Percentiles rank a stretch among this genome's conserved stretches.
These are phyloP conservation scores for Xerocomus spinulosus DNA, from an alignment of 768 basidiomycete species.

Conservation along the genomic window DNA sequence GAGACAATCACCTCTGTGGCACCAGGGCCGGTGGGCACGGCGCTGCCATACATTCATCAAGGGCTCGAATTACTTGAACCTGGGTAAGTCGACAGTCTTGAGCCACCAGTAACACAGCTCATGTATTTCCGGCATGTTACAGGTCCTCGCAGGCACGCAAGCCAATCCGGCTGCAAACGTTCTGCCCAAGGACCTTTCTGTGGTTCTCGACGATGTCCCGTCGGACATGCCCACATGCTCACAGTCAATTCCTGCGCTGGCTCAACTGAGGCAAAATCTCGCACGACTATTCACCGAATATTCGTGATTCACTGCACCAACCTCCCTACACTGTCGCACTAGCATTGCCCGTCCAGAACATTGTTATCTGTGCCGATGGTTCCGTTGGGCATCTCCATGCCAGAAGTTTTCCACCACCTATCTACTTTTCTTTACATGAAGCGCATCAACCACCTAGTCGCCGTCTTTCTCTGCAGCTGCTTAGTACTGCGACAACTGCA, in stretches of 20 bases:
- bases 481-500: conserved; percentile 22
- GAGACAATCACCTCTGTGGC: conserved; percentile 19
- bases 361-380: conserved; percentile 59
- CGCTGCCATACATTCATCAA: conserved; percentile 23
- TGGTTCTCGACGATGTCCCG: conserved; percentile 27
- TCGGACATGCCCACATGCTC: conserved; percentile 32
- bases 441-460: conserved; percentile 53
- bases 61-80: conserved; percentile 28
- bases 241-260: conserved; percentile 26
- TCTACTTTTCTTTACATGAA: conserved; percentile 68
- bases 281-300: conserved; percentile 33
- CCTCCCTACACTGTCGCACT: conserved; percentile 22
- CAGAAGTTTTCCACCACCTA: conserved; percentile 61
- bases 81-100: conserved; percentile 11
- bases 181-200: conserved; percentile 28
- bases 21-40: conserved; percentile 26
- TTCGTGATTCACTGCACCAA: conserved; percentile 30
- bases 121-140: conserved; percentile 25
- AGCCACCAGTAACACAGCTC: conserved; percentile 8
- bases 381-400: conserved; percentile 65
- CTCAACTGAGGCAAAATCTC: conserved; percentile 22
- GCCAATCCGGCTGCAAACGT: conserved; percentile 14
- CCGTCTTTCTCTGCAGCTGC: conserved; percentile 51
- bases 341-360: conserved; percentile 7
- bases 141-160: conserved; percentile 28